Evolutionary conservation across 2,329 filamentous ascomycete species (phyloP), one percentile per base, ranked within the genome.

Genomic region (Neophaeococcomyces aloes): DNA sequence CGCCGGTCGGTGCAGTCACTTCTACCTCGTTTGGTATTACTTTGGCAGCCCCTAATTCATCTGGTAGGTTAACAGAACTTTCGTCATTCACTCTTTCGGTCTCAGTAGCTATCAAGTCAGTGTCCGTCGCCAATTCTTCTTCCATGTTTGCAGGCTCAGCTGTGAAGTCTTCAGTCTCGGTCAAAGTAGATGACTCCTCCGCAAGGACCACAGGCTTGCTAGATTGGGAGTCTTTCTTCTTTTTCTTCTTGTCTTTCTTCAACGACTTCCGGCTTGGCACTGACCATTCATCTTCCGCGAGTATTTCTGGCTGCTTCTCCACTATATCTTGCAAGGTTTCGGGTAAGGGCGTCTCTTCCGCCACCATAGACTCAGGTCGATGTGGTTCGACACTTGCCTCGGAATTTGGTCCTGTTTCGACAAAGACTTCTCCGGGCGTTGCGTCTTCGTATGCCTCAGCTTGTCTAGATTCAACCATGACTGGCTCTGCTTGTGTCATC

Each of bases 201-300:
- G 17, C 31, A 33, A 13, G n/a, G 6, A 13, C 7, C 31, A 5
- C n/a, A 5, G n/a, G 31, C 31, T 8, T 10, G 10, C 23, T 27
- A 10, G 23, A 27, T 27, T 27, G 23, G 10, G 23, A 6, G 23
- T 10, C 11, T 25, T 19, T 38, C 17, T n/a, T 29, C 21, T 42
- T 38, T 33, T 33, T 18, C 17, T 33, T 33, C 25, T 40, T 40
- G 14, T 27, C 23, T 10, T 10, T 27, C 23, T 27, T 27, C 10
- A 10, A 27, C 10, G 59, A 55, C 47, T 63, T 64, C 46, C 59
- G 59, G 21, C 49, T 53, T 4, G 47, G 41, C 23, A 48, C 49
- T 32, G 52, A 53, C 45, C 44, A 44, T 47, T 48, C 42, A 39
- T 59, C 56, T 41, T 53, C 42, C 31, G 23, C 29, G 3, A 19